Base-by-base conservation (phyloP, 768 basidiomycete species). In the Pleurotus cornucopiae region DNA sequence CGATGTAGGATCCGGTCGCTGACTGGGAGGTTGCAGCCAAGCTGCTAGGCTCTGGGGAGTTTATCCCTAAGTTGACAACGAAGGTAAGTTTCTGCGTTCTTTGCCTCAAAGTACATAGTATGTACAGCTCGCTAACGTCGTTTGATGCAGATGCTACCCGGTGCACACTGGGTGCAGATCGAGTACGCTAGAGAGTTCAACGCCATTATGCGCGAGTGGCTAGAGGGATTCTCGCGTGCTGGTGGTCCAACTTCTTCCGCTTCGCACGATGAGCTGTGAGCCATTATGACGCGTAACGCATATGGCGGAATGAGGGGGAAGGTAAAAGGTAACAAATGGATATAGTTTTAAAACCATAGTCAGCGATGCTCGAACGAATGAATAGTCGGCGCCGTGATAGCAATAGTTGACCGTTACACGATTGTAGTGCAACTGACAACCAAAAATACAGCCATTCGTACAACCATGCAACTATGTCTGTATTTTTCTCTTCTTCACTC, bases 91-190 rank as follows among this genome's bases (percentile, higher is more conserved):
- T 20, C 9, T 16, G 23, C 21, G 48, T 26, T 43, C 21, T 48
- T 23, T 26, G 6, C 18, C 11, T 23, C 30, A 7, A 23, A n/a
- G 47, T 20, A 12, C 1, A 18, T 7, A 3, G 2, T 23, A 11
- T 13, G 7, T 23, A 14, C 12, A 16, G 47, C 16, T 45, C 18
- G 20, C 20, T 45, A 25, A 18, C 14, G 14, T 12, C 14, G 38
- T 23, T 21, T 16, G 21, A 34, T n/a, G 5, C 54, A 85, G 83
- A 69, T 73, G 2, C 69, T 87, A 55, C 64, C 69, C 5, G 81
- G 81, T 0, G 78, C 82, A 4, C 88, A 89, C 64, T 89, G 88
- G 86, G 72, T 78, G 6, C 88, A 88, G 38, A 69, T 89, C 16
- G 88, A 89, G 64, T 66, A 76, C 57, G 81, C 86, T 0, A 54